These are phyloP conservation scores for Entamoeba histolytica DNA, from an alignment of 208 protist species.

Conservation along the genomic window DNA sequence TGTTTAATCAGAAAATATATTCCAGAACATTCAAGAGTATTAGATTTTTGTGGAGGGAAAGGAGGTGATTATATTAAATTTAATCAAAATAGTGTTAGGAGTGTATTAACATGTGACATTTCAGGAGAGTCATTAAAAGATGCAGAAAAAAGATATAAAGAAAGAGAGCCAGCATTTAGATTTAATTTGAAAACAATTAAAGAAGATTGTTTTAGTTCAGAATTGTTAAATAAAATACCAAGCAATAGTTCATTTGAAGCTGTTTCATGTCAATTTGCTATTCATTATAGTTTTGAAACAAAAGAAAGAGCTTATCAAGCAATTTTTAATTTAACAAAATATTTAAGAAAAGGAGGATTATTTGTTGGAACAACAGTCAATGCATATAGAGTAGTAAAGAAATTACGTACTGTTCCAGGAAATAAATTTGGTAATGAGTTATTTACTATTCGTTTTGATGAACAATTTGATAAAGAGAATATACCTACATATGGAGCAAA, in stretches of 20 bases:
- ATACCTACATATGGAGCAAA: neutral
- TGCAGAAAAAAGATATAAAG: neutral
- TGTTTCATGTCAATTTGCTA: slow-evolving; percentile 2
- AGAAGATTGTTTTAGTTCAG: neutral
- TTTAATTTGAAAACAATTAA: neutral
- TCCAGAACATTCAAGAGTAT: neutral
- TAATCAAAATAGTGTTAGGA: neutral
- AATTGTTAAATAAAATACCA: neutral
- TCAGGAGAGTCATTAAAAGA: neutral
- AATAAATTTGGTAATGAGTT: neutral
- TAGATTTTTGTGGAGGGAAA: neutral
- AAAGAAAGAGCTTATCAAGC: neutral
- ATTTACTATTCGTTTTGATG: neutral
- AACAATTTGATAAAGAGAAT: neutral
- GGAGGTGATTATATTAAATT: neutral
- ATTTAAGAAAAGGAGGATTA: neutral
- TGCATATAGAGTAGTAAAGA: neutral
- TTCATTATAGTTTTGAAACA: neutral
- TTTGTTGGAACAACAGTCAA: neutral
- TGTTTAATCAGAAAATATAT: neutral
- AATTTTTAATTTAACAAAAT: neutral
- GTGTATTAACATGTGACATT: neutral
- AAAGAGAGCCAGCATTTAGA: no score
- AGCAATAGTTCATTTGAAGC: neutral
- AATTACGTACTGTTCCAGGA: neutral